These are phyloP conservation scores for Phytophthora cryptogea DNA, from an alignment of 352 stramenopile species.

Conservation along the genomic window DNA sequence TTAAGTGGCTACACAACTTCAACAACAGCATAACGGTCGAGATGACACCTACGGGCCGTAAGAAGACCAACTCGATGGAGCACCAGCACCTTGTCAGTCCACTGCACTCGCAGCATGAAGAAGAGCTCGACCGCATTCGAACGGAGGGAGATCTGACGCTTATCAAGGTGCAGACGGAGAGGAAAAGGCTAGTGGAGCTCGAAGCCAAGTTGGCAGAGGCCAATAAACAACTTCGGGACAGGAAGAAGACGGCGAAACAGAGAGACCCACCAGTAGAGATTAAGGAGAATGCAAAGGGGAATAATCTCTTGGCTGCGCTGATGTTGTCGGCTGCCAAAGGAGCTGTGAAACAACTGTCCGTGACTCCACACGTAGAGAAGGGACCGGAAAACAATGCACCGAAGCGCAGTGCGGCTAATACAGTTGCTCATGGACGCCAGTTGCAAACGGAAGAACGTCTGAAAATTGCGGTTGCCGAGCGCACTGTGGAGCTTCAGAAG, in stretches of 20 bases:
- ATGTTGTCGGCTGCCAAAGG: constrained; percentile 11
- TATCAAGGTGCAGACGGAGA: constrained; percentile 85
- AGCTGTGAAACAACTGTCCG: constrained; percentile 10
- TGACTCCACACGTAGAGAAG: constrained; percentile 11
- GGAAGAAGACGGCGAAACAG: constrained; percentile 70
- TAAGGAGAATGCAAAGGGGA: neutral
- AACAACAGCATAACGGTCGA: neutral
- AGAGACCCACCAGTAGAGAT: neutral
- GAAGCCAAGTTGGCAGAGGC: constrained; percentile 89
- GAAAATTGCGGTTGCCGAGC: constrained; percentile 46
- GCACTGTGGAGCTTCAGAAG: constrained; percentile 60
- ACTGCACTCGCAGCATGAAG: constrained; percentile 45
- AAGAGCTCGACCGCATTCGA: constrained; percentile 90
- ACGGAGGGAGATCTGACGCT: constrained; percentile 68
- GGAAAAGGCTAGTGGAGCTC: constrained; percentile 80
- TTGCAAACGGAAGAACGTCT: constrained; percentile 84
- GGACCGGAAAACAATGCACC: neutral
- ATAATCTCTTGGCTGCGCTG: neutral
- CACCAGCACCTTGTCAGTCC: constrained; percentile 12
- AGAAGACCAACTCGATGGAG: constrained; percentile 11
- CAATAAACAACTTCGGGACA: constrained; percentile 83
- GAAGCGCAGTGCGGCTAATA: neutral
- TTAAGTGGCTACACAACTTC: constrained; percentile 5
- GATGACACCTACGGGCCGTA: neutral
- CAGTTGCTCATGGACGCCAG: constrained; percentile 31